phyloP scores from a whole-genome alignment of 2,329 filamentous ascomycete species.

The Colletotrichum incanum region DNA sequence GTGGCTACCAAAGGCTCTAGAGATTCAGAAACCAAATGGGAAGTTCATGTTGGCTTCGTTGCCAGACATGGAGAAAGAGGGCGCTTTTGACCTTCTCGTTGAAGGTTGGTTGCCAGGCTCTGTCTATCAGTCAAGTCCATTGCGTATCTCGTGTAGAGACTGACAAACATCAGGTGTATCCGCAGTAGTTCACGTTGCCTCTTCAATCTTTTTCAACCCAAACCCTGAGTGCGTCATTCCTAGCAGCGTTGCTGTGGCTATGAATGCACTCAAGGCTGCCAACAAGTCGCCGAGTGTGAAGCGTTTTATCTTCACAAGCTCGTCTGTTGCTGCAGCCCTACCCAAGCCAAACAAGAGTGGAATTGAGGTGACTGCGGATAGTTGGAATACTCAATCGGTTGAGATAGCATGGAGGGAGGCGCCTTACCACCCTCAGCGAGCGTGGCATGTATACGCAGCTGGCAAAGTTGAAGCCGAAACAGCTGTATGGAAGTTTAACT shows the following conservation, averaged over 20 bases:
- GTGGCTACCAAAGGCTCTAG: slow-evolving; percentile 49
- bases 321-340: slow-evolving; percentile 30
- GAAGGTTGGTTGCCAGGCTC: slow-evolving; percentile 45
- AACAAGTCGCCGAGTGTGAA: slow-evolving; percentile 54
- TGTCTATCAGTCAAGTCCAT: no score
- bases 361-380: slow-evolving; percentile 46
- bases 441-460: slow-evolving; percentile 54
- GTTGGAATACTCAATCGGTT: slow-evolving; percentile 55
- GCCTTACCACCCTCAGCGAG: slow-evolving; percentile 51
- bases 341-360: slow-evolving; percentile 21
- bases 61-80: slow-evolving; percentile 51
- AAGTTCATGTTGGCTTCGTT: slow-evolving; percentile 53
- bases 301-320: slow-evolving; percentile 56
- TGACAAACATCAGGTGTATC: slow-evolving; percentile 18
- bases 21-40: slow-evolving; percentile 50
- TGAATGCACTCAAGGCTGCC: slow-evolving; percentile 54
- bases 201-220: slow-evolving; percentile 51
- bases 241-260: slow-evolving; percentile 48
- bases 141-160: not conserved
- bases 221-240: slow-evolving; percentile 59
- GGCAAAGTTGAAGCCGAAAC: slow-evolving; percentile 58
- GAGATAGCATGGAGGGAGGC: slow-evolving; percentile 56
- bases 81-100: slow-evolving; percentile 48
- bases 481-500: slow-evolving; percentile 55
- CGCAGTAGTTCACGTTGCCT: slow-evolving; percentile 52